Evolutionary conservation across 768 basidiomycete genomes (phyloP), one percentile per base, ranked within the genome.

Genomic region (Tylopilus subfusipes): DNA sequence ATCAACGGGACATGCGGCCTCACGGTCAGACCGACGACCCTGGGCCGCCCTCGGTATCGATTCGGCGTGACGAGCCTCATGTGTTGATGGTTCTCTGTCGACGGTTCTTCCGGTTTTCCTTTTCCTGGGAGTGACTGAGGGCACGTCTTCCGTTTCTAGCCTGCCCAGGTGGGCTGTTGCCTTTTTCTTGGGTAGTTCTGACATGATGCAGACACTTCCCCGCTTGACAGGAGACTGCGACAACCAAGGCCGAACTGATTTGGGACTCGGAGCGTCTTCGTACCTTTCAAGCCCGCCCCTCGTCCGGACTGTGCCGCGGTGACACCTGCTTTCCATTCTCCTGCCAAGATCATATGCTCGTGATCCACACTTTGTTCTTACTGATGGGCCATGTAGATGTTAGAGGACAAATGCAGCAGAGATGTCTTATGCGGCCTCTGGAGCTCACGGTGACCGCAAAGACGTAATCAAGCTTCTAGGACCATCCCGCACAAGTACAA

Each of bases 21-120:
- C 55, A 72, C 67, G 52, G 55, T 70, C 63, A 53, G 69, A 63
- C 43, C 61, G 67, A 60, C 58, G 61, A 54, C 62, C 62, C 66
- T 65, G 64, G 56, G 19, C 38, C 16, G 58, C 56, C 45, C 60
- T 63, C 45, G 52, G 48, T 24, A 43, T 57, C 48, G 55, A 51
- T 38, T 60, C 57, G 47, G 60, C 50, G 51, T 57, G 59, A 50
- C 50, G 58, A 38, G 29, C 52, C 24, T 59, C 53, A 50, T 65
- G 57, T 50, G 42, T 24, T 46, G 57, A 47, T 18, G 44, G 48
- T n/a, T 44, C 58, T 21, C 59, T 57, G 51, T 53, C 55, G 33
- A 45, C 50, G 34, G 51, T 47, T 40, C 46, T 57, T 38, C 65
- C 48, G 27, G 64, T 44, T 55, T 68, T 70, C 57, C 68, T 68